These are phyloP conservation scores for Marchantia paleacea DNA, from an alignment of 225 moss, liverwort and hornwort genomes.

Conservation along the genomic window DNA sequence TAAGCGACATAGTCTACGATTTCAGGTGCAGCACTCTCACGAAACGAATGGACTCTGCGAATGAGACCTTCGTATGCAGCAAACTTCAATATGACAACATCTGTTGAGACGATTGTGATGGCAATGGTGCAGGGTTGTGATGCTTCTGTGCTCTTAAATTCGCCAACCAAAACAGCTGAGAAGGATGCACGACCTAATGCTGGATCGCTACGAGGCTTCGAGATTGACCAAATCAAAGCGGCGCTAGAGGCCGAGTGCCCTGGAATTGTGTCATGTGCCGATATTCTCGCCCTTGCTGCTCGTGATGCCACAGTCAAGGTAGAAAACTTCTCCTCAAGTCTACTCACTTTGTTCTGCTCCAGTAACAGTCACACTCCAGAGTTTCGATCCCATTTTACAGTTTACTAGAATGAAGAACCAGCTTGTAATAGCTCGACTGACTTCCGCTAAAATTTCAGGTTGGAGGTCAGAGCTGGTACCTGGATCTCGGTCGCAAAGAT, in stretches of 20 bases:
- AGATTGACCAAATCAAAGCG: constrained; percentile 32
- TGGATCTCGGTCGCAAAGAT: constrained; percentile 6
- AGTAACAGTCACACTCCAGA: not conserved
- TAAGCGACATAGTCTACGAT: no score
- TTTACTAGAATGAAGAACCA: no score
- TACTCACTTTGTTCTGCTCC: not conserved
- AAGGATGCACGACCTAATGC: constrained; percentile 22
- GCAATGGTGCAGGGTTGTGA: constrained; percentile 31
- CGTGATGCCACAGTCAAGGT: constrained; percentile 33
- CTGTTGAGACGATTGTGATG: no score
- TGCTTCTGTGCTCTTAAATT: constrained; percentile 31
- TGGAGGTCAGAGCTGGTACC: not conserved
- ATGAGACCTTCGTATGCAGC: no score
- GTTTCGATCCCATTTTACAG: no score
- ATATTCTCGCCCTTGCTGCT: constrained; percentile 30
- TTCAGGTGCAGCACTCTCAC: no score
- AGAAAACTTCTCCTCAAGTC: no score
- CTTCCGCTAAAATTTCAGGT: not conserved
- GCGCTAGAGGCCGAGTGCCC: constrained; percentile 27
- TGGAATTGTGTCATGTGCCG: constrained; percentile 33
- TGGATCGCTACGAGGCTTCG: constrained; percentile 28
- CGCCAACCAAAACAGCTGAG: constrained; percentile 24
- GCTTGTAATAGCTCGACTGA: no score
- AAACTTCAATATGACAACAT: no score
- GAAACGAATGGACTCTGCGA: no score